Percentiles rank a stretch among this genome's conserved stretches.
phyloP scores from a whole-genome alignment of 2,329 filamentous ascomycete species.

The Magnaporthiopsis incrustans region DNA sequence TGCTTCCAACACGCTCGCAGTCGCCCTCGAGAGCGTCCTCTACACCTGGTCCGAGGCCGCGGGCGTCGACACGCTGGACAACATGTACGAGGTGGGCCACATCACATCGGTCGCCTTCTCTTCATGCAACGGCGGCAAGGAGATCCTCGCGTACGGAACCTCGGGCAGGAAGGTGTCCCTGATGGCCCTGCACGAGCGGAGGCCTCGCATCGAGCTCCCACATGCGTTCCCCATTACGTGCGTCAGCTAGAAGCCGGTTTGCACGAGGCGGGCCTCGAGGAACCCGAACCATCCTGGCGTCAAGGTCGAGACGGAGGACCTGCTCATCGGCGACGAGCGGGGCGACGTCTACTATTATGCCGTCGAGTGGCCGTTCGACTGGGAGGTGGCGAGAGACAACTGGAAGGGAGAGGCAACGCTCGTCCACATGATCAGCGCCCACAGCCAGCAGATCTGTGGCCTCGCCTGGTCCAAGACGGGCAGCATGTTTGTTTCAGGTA shows the following conservation, averaged over 20 bases:
- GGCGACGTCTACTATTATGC: slow-evolving; percentile 84
- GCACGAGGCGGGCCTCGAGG: slow-evolving; percentile 42
- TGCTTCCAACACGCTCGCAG: slow-evolving; percentile 67
- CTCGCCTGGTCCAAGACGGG: slow-evolving; percentile 80
- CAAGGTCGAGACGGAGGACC: slow-evolving; percentile 64
- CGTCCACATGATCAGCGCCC: slow-evolving; percentile 67
- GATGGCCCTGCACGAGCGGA: slow-evolving; percentile 62
- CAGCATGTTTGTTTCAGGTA: slow-evolving; percentile 72
- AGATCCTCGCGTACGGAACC: slow-evolving; percentile 78
- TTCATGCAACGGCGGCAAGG: slow-evolving; percentile 63
- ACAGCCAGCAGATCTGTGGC: slow-evolving; percentile 87
- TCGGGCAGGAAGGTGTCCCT: slow-evolving; percentile 69
- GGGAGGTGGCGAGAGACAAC: slow-evolving; percentile 53
- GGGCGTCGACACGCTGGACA: slow-evolving; percentile 52
- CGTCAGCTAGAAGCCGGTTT: slow-evolving; percentile 68
- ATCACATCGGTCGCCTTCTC: slow-evolving; percentile 90
- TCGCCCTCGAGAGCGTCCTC: slow-evolving; percentile 70
- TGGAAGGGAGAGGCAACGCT: slow-evolving; percentile 76
- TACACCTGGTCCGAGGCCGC: slow-evolving; percentile 81
- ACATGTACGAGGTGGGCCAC: slow-evolving; percentile 42
- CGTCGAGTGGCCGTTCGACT: slow-evolving; percentile 70
- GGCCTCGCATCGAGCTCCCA: slow-evolving; percentile 48
- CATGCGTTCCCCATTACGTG: slow-evolving; percentile 70
- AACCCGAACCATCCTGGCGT: slow-evolving; percentile 38
- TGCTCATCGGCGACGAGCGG: slow-evolving; percentile 76